Base-by-base conservation (phyloP, 163 green algal genomes). In the Scenedesmus sp. region DNA sequence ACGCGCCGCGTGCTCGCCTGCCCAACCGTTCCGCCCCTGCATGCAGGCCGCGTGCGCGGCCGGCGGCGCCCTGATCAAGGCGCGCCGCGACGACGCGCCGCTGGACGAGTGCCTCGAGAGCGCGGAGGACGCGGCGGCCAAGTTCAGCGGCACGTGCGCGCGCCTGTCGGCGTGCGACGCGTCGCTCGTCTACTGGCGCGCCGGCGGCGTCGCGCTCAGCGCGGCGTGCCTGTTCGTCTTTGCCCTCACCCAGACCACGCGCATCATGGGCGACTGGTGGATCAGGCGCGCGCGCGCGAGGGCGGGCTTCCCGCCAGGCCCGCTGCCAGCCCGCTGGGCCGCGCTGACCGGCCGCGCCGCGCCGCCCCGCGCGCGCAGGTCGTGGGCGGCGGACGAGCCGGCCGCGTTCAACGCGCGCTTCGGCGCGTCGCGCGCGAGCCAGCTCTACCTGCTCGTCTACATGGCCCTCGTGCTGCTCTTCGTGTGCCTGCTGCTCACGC, bases 401-500 rank as follows among this genome's bases (percentile, higher is more conserved):
- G 78, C 70, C 6, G 3, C 67, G 0, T 83, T 73, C 57, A 75
- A 79, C 66, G 13, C 2, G 20, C 28, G 53, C 7, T 58, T 67
- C 54, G 13, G 22, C 24, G 20, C 57, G 18, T 17, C 36, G 15
- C 17, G 24, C 3, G 60, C 77, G 9, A 50, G 79, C 36, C 20
- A 29, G 20, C 60, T 81, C 22, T 89, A 89, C 81, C 80, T 88
- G 47, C 51, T 84, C 28, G 75, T 83, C 74, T 90, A 89, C 83
- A 70, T 86, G 47, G 84, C 34, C 0, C 60, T 87, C 2, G 84
- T 91, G 5, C 31, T 85, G 28, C 24, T 82, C 26, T 87, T 91
- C 73, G 64, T 87, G 0, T 6, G 63, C 29, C 76, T 84, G 70
- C 82, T 91, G 81, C 71, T 91, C 9, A 71, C 20, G 14, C 81